These are phyloP conservation scores for Yamadazyma akitaensis DNA, from an alignment of 805 yeast species.

Conservation along the genomic window DNA sequence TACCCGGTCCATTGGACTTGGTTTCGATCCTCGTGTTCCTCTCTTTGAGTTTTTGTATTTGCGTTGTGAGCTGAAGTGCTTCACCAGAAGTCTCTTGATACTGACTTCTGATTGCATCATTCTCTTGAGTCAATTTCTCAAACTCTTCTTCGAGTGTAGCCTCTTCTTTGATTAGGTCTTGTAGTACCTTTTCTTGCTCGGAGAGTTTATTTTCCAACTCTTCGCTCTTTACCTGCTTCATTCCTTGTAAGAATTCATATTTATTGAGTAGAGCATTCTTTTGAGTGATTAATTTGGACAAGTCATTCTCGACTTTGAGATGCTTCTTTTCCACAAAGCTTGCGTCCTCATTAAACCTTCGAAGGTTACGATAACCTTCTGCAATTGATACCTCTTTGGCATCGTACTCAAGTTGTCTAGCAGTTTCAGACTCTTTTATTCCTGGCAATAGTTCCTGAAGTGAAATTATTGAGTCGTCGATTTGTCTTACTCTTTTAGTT, in stretches of 20 bases:
- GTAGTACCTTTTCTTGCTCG: conserved; percentile 21
- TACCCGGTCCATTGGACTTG: conserved; percentile 34
- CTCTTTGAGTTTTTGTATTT: conserved; percentile 19
- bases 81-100: conserved; percentile 34
- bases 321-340: conserved; percentile 29
- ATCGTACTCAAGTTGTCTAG: conserved; percentile 32
- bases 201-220: conserved; percentile 7
- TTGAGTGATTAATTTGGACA: conserved; percentile 17
- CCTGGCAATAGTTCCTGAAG: conserved; percentile 19
- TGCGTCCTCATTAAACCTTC: conserved; percentile 36
- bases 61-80: conserved; percentile 28
- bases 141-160: conserved; percentile 22
- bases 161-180: conserved; percentile 26
- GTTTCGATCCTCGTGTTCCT: conserved; percentile 16
- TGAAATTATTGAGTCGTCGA: conserved; percentile 15
- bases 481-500: conserved; percentile 19
- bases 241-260: conserved; percentile 11
- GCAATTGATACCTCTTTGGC: conserved; percentile 32
- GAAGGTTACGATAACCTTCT: conserved; percentile 27
- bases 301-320: conserved; percentile 29
- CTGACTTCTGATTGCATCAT: conserved; percentile 24
- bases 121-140: conserved; percentile 24
- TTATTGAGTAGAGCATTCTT: conserved; percentile 15
- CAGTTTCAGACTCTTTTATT: conserved; percentile 24
- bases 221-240: conserved; percentile 5